Percentiles rank a stretch among this genome's conserved stretches.
Conservation (phyloP, 2,329 filamentous ascomycete genomes). For the Pseudocercospora pini-densiflorae region DNA sequence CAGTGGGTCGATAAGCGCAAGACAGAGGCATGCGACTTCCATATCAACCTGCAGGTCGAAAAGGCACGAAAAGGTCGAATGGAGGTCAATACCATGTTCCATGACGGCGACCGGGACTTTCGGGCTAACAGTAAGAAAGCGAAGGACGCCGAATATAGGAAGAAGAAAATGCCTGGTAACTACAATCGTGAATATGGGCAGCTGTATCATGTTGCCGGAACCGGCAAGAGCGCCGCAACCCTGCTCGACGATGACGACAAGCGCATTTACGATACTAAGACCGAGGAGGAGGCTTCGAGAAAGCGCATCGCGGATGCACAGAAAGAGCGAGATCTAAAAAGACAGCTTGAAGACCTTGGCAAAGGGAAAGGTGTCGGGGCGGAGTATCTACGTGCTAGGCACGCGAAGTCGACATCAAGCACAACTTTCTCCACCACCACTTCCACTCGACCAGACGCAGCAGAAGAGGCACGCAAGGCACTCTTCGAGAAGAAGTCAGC, state of each 20-base stretch:
- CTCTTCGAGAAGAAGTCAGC: slow-evolving; percentile 34
- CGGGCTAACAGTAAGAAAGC: slow-evolving; percentile 20
- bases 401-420: slow-evolving; percentile 22
- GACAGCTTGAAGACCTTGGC: slow-evolving; percentile 67
- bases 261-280: slow-evolving; percentile 58
- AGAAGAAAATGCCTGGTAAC: slow-evolving; percentile 51
- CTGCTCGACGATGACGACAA: slow-evolving; percentile 68
- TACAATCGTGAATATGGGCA: slow-evolving; percentile 61
- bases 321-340: slow-evolving; percentile 73
- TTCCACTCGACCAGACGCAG: slow-evolving; percentile 14
- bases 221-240: slow-evolving; percentile 57
- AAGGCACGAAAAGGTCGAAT: slow-evolving; percentile 71
- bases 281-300: slow-evolving; percentile 65
- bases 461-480: slow-evolving; percentile 30
- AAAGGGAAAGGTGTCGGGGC: slow-evolving; percentile 69
- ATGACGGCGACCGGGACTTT: slow-evolving; percentile 19
- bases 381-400: slow-evolving; percentile 66
- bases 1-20: slow-evolving; percentile 87
- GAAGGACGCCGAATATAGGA: slow-evolving; percentile 18
- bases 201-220: slow-evolving; percentile 46
- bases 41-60: slow-evolving; percentile 79
- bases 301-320: slow-evolving; percentile 69
- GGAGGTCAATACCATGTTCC: slow-evolving; percentile 74
- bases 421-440: slow-evolving; percentile 25
- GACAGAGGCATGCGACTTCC: slow-evolving; percentile 91